Evolutionary conservation across 1,139 yeast genomes (phyloP).

Genomic region (Candida mesenterica): DNA sequence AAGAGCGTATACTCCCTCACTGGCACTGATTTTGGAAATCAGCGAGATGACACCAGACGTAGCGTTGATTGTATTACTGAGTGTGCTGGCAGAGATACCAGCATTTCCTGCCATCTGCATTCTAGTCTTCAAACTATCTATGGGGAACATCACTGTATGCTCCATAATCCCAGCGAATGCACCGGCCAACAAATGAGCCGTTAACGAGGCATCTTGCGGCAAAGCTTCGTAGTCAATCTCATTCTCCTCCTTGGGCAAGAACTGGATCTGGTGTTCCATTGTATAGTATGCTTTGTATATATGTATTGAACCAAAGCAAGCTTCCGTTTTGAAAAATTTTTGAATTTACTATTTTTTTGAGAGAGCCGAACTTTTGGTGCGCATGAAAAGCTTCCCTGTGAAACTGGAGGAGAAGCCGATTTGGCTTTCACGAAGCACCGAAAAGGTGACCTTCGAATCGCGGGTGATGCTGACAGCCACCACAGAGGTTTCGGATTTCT

Average conservation of each 20-base stretch:
- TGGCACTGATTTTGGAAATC: constrained; percentile 70
- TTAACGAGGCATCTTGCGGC: constrained; percentile 81
- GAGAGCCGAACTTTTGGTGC: not conserved
- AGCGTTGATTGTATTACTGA: constrained; percentile 23
- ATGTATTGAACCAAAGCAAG: constrained; percentile 1
- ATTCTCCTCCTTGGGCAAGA: constrained; percentile 19
- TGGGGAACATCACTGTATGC: constrained; percentile 95
- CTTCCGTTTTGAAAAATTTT: constrained; percentile 5
- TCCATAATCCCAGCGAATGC: constrained; percentile 99
- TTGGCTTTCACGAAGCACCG: too few relatives aligned
- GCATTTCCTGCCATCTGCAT: constrained; percentile 68
- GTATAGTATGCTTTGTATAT: constrained; percentile 1
- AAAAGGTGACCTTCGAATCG: too few relatives aligned
- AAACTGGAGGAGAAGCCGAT: not conserved
- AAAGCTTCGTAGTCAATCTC: constrained; percentile 87
- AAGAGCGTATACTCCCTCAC: constrained; percentile 87
- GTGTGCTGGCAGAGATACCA: constrained; percentile 8
- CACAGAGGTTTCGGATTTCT: too few relatives aligned
- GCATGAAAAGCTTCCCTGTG: not conserved
- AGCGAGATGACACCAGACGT: constrained; percentile 45
- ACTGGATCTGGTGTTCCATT: constrained; percentile 19
- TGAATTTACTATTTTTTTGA: not conserved
- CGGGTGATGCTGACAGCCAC: too few relatives aligned
- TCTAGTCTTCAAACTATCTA: constrained; percentile 92
- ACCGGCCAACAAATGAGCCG: constrained; percentile 85